Conservation (phyloP, 202 grass and related monocot genomes). For the Miscanthus sacchariflorus region DNA sequence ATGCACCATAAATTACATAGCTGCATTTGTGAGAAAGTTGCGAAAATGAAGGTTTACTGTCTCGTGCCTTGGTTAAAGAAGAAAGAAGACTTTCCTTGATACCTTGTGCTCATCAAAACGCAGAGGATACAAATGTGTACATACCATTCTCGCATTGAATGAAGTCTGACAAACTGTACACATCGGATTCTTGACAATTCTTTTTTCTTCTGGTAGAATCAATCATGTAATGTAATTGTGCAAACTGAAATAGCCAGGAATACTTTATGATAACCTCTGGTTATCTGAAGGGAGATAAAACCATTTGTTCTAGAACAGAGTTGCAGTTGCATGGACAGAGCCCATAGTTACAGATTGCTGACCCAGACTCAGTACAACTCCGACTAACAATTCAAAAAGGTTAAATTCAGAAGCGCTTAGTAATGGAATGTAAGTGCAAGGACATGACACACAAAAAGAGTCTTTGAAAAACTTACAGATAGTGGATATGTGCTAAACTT, state of each 20-base stretch:
- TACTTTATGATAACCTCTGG: constrained; percentile 21
- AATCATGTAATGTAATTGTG: constrained; percentile 3
- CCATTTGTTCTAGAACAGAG: constrained; percentile 11
- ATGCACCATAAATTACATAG: constrained; percentile 17
- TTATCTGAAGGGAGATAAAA: constrained; percentile 32
- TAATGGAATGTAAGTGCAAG: constrained; percentile 4
- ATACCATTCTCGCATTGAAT: constrained; percentile 27
- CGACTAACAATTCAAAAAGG: constrained; percentile 17
- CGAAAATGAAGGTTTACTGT: constrained; percentile 27
- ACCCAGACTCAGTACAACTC: background rate
- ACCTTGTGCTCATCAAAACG: constrained; percentile 26
- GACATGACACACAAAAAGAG: background rate
- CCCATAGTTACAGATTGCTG: background rate
- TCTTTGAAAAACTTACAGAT: background rate
- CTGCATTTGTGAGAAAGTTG: constrained; percentile 25
- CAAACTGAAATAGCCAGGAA: background rate
- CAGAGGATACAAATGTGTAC: constrained; percentile 44
- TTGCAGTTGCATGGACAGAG: constrained; percentile 25
- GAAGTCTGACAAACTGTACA: constrained; percentile 4
- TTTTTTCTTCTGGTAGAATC: constrained; percentile 19
- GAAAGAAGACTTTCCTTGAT: constrained; percentile 29
- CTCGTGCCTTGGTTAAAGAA: constrained; percentile 12
- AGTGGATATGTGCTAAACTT: constrained; percentile 25
- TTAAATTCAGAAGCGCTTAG: background rate
- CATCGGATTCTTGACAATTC: background rate